Percentiles rank a stretch among this genome's conserved stretches.
phyloP scores from a whole-genome alignment of 2,329 filamentous ascomycete genomes.

The Rutstroemia sp. region DNA sequence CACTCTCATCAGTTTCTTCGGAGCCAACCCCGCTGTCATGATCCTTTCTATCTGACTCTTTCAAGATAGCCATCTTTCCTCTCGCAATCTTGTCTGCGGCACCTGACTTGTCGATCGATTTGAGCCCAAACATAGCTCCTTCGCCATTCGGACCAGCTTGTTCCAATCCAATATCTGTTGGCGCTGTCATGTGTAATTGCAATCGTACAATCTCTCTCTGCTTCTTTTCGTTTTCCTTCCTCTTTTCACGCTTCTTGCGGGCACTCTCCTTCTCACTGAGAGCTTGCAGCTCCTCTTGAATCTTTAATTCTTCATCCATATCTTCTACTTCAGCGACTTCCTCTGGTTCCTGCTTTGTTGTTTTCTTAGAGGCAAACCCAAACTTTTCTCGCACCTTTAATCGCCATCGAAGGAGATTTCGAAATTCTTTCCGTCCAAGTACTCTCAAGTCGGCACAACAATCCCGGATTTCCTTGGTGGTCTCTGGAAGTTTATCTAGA shows the following conservation, averaged over 20 bases:
- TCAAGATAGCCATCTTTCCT: constrained; percentile 69
- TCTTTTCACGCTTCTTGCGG: constrained; percentile 74
- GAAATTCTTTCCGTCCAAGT: constrained; percentile 90
- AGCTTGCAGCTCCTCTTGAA: constrained; percentile 79
- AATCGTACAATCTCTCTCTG: constrained; percentile 91
- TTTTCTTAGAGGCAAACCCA: constrained; percentile 66
- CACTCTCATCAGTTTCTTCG: constrained; percentile 54
- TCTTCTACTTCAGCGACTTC: constrained; percentile 74
- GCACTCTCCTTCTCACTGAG: constrained; percentile 72
- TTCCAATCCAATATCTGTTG: constrained; percentile 92
- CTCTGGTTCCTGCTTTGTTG: constrained; percentile 33
- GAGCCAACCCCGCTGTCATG: constrained; percentile 52
- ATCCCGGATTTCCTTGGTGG: constrained; percentile 70
- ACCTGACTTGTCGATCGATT: constrained; percentile 68
- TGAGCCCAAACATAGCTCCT: constrained; percentile 80
- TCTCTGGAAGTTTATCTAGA: constrained; percentile 78
- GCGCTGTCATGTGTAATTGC: constrained; percentile 95
- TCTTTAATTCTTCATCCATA: constrained; percentile 91
- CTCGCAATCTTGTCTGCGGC: constrained; percentile 61
- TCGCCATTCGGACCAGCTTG: constrained; percentile 71
- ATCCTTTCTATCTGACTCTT: constrained; percentile 51
- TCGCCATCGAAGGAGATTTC: constrained; percentile 81
- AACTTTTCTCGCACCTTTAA: constrained; percentile 85
- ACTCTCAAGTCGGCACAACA: constrained; percentile 84
- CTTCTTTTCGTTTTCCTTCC: constrained; percentile 88